Conservation (phyloP, 75 land plant species). For the Selaginella tamariscina region DNA sequence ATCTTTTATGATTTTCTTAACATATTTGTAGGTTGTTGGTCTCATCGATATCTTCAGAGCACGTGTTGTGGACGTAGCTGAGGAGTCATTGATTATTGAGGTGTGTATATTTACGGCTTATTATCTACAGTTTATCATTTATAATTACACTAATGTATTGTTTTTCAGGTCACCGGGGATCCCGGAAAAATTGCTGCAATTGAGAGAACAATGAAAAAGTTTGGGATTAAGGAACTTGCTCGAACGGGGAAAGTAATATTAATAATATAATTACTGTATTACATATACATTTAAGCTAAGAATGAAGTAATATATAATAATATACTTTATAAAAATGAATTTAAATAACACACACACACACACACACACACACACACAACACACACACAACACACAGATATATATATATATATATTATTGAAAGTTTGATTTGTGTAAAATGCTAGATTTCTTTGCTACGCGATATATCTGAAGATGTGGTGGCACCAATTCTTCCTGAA, state of each 20-base stretch:
- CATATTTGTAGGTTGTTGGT: constrained; percentile 50
- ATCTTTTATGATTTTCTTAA: constrained; percentile 6
- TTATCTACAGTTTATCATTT: not conserved
- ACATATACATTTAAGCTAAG: not conserved
- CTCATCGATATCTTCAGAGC: constrained; percentile 83
- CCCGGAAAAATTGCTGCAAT: constrained; percentile 90
- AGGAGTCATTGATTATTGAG: constrained; percentile 77
- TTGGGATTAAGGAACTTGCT: constrained; percentile 89
- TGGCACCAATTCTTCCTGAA: not conserved
- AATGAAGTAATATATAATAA: too few species aligned
- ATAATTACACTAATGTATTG: not conserved
- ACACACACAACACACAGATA: too few species aligned
- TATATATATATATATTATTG: too few species aligned
- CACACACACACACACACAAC: too few species aligned
- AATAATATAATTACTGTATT: too few species aligned
- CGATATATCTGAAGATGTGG: not conserved
- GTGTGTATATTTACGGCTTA: constrained; percentile 24
- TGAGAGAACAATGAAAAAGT: constrained; percentile 54
- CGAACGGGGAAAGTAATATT: constrained; percentile 83
- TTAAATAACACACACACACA: too few species aligned
- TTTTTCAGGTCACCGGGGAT: constrained; percentile 83
- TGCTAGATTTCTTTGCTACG: not conserved
- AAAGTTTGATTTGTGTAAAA: not conserved
- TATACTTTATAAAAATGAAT: too few species aligned
- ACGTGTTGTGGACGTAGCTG: constrained; percentile 82